Base-by-base conservation (phyloP, 208 protist species). In the Tritrichomonas musculus region DNA sequence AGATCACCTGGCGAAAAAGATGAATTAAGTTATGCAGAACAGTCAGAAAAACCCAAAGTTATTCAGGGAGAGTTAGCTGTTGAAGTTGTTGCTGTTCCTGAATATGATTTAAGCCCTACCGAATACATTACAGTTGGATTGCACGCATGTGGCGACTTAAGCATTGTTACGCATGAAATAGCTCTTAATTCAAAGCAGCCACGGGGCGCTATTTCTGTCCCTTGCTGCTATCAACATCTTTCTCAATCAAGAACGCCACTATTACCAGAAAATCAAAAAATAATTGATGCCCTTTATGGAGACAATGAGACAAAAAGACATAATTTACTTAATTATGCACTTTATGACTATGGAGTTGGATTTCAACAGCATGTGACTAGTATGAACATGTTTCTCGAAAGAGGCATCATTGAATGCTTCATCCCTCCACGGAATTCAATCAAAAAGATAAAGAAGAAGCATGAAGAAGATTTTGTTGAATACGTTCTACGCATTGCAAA, bases 161-260 rank as follows among this genome's bases (percentile, higher is more conserved):
- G 25, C 8, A 47, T 88, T 39, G 77, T 57, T n/a, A 33, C 39
- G 1, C 77, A 88, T 88, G 77, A 88, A 88, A 36, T 88, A 39
- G 77, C 77, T 27, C 57, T 55, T 5, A 88, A 30, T 14, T 55
- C 41, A 9, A 22, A 5, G 22, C 25, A 47, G 20, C 39, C 27
- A 14, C 8, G 77, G 39, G 77, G 77, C 17, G 41, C 77, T 88
- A 47, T 88, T 39, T 53, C 47, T 39, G 77, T 88, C 39, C 77
- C 77, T n/a, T 88, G 77, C 17, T 88, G 77, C 47, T 88, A 53
- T n/a, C 77, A 88, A 20, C 77, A 88, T 39, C 27, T 88, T 3
- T 39, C 77, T 39, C 11, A 14, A 2, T 44, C 44, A 22, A 88
- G 47, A 88, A n/a, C 17, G 0, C 77, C 77, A n/a, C 27, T 88